phyloP scores from a whole-genome alignment of 2,329 filamentous ascomycete species.

The Cercospora brassicicola region DNA sequence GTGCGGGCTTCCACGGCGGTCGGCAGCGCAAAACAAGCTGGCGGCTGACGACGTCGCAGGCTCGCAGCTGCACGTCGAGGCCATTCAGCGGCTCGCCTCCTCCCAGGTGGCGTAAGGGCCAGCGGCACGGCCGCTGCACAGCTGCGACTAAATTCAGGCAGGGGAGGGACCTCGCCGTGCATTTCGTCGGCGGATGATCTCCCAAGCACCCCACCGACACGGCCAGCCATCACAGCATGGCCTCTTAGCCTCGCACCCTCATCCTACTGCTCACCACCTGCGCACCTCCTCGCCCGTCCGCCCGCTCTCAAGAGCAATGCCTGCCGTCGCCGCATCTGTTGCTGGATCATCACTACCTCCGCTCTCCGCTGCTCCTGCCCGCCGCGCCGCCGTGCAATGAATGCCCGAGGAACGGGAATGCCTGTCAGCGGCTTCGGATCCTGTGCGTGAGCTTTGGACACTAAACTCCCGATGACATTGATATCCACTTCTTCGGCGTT shows the following conservation, averaged over 20 bases:
- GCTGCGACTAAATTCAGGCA: background rate
- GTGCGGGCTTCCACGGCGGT: too few species aligned
- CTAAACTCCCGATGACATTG: slow-evolving; percentile 21
- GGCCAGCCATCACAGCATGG: too few species aligned
- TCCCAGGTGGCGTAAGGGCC: background rate
- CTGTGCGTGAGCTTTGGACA: slow-evolving; percentile 1
- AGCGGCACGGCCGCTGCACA: background rate
- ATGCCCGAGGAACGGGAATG: background rate
- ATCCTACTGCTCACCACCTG: background rate
- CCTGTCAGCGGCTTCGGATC: slow-evolving; percentile 11
- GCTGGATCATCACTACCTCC: background rate
- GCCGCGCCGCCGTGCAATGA: background rate
- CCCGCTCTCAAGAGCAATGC: background rate
- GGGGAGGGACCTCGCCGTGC: background rate
- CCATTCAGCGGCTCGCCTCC: background rate
- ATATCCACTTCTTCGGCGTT: slow-evolving; percentile 18
- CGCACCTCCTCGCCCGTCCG: background rate
- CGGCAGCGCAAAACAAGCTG: background rate
- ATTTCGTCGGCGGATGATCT: slow-evolving; percentile 5
- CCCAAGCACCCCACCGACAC: background rate
- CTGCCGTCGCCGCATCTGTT: background rate
- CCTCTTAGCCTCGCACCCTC: background rate
- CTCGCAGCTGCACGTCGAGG: slow-evolving; percentile 11
- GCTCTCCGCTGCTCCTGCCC: background rate
- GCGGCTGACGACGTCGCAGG: slow-evolving; percentile 2